Base-by-base conservation (phyloP, 78 protist species). In the Polysphondylium violaceum region DNA sequence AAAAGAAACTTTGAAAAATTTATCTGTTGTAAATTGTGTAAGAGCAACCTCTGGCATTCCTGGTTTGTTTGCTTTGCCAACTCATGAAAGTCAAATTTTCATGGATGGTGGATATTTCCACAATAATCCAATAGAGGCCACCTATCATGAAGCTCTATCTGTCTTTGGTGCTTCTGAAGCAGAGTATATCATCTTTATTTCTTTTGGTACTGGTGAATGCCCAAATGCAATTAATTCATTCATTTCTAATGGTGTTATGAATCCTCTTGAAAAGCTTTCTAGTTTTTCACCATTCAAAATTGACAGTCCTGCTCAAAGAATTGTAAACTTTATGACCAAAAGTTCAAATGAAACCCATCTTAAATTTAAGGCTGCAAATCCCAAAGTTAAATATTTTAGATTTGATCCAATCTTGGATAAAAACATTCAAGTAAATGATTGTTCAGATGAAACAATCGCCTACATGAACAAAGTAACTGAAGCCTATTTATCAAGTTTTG, bases 191-290 rank as follows among this genome's bases (percentile, higher is more conserved):
- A 41, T 76, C 0, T 69, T 69, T 9, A 59, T 76, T 44, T 76
- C 87, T 14, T 60, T 76, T 76, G 87, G 87, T 19, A 63, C 87
- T 9, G 87, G 87, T 27, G 14, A 31, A 25, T 27, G 43, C 16
- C 4, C 4, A 25, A 1, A 21, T 12, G 40, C 9, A n/a, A 2
- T 25, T 3, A 0, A 12, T 2, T 41, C 14, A 14, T 3, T 3
- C 14, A 9, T 68, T 9, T 50, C 16, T 9, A 23, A 38, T 43
- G 8, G 12, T 12, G 2, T 69, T 3, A 8, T 47, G 53, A 47
- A 47, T 11, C 53, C 53, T 14, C 8, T 47, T 47, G 53, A 47
- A 47, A 47, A 47, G 53, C 11, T 47, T 47, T 14, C 8, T 47
- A 11, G 11, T 14, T 14, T 47, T 11, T 33, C 76, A 21, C 51